Evolutionary conservation across 345 rosid species (phyloP), one percentile per base, ranked within the genome.

Genomic region (Murraya paniculata): DNA sequence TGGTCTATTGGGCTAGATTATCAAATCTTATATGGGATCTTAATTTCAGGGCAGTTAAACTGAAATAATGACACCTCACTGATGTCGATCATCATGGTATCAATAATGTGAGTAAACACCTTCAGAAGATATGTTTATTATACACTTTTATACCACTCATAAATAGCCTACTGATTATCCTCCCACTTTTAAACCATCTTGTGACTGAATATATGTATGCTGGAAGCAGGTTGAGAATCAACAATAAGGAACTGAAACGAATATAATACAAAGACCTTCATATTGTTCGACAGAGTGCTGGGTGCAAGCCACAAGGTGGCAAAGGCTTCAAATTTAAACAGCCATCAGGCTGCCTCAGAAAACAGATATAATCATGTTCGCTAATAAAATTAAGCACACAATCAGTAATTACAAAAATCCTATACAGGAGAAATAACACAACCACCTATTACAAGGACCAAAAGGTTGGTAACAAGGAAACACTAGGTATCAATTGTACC

Each of bases 401-500:
- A 50, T 7, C n/a, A 48, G 16, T 69, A 48, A 28, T 48, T 4
- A 11, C 5, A 68, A 41, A 14, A 10, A 11, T 31, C 10, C 10
- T 24, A 10, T 24, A 31, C 33, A 25, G 2, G 14, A 0, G 14
- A 53, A 70, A 50, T 21, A 50, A 28, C 48, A 33, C 19, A 79
- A 35, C 45, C 48, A 28, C 55, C 2, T 33, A 27, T 65, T 45
- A 64, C 19, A 8, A 64, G 25, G 53, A 71, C 18, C 10, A 5
- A 59, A 72, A 72, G 25, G n/a, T 31, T 21, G 11, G 62, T 38
- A 35, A 35, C 61, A 69, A 8, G 59, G 48, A 64, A 55, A 58
- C 39, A 48, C 55, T 36, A 14, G 6, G 27, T 75, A 82, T 9
- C n/a, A 68, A 78, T 18, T 68, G 45, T 75, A 89, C 92, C 87